Evolutionary conservation across 768 basidiomycete genomes (phyloP), one percentile per base, ranked within the genome.

Genomic region (Mycena filopes): DNA sequence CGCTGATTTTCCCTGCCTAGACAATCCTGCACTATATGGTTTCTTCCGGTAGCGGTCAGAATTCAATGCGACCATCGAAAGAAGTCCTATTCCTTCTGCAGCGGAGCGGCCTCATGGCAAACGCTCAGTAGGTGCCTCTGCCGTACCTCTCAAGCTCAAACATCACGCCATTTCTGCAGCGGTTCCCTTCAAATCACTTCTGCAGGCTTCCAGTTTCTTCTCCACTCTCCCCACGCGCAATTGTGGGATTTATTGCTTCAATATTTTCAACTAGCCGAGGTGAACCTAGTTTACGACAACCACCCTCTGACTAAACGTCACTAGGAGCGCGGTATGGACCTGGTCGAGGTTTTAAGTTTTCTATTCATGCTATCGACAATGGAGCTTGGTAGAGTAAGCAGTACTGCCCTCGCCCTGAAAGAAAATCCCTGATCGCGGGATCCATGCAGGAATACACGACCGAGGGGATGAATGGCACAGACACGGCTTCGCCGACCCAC

Each of bases 11-110:
- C 55, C 67, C 43, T 48, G 38, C 29, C 31, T 66, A 99, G 96
- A 96, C 95, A 0, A 97, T 99, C 71, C 84, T 99, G 46, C 95
- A 98, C 77, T 99, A 94, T 74, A 98, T 99, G 96, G 98, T 99
- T 4, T 96, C 94, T 11, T 97, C 93, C 33, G 93, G 89, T 15
- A 88, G 87, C 29, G 93, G 89, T n/a, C 87, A 92, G 74, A 81
- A 85, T 40, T 87, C 92, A 26, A 80, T 89, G 10, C 88, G 86
- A 74, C 95, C 96, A 8, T 93, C 93, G 0, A 87, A 89, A 66
- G 92, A 90, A 21, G 96, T 99, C 16, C 81, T 97, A 11, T 91
- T 88, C 72, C 84, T 99, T 9, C 83, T 99, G 2, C 84, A 93
- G 71, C 83, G 89, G 42, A 95, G 94, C 74, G 92, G 92, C 20